These are phyloP conservation scores for Fusarium tanahbumbuense DNA, from an alignment of 2,329 filamentous ascomycete species.

Conservation along the genomic window DNA sequence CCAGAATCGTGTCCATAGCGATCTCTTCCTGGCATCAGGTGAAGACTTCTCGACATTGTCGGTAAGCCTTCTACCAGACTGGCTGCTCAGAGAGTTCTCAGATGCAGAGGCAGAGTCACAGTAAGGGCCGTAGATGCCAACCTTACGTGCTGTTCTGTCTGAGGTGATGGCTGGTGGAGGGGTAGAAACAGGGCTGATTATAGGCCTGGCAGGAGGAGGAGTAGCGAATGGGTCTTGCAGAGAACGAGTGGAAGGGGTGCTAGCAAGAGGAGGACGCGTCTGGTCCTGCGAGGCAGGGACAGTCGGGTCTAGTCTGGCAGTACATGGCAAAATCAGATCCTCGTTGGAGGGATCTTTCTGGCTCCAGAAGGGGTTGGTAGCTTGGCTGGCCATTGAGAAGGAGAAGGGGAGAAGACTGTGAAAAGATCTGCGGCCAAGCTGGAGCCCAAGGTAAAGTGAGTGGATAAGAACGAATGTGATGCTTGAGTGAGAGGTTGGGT, in stretches of 20 bases:
- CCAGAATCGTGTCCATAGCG: constrained; percentile 1
- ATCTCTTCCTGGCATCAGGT: neutral
- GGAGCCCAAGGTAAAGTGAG: neutral
- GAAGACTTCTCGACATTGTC: neutral
- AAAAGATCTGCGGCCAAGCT: neutral
- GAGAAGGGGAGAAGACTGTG: neutral
- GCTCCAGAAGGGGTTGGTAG: neutral
- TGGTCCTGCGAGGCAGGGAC: neutral
- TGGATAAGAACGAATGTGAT: neutral
- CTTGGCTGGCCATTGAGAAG: neutral
- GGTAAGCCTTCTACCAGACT: rapidly evolving
- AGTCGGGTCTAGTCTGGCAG: neutral
- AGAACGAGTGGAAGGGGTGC: neutral
- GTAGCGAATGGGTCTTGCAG: neutral
- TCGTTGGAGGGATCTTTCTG: neutral
- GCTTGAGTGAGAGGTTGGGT: neutral
- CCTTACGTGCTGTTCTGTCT: constrained; percentile 1
- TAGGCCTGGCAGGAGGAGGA: neutral
- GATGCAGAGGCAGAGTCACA: neutral
- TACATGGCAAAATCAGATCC: neutral
- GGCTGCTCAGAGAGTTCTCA: neutral
- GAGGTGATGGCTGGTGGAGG: neutral
- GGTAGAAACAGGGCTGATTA: neutral
- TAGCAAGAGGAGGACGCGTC: rapidly evolving
- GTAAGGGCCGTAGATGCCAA: constrained; percentile 2